These are phyloP conservation scores for Neospermospora avenae DNA, from an alignment of 2,329 filamentous ascomycete species.

Conservation along the genomic window DNA sequence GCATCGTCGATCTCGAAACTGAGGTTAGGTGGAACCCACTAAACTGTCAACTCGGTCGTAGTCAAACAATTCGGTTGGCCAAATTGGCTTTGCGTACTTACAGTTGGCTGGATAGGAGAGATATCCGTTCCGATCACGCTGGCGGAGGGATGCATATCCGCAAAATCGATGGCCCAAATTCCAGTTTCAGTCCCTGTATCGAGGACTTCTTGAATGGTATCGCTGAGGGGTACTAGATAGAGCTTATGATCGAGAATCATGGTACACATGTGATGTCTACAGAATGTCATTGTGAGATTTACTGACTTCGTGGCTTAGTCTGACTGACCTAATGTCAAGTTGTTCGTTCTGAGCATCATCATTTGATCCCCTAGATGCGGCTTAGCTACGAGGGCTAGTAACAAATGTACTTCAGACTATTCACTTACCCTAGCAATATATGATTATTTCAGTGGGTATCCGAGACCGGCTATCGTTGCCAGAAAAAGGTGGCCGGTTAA, in stretches of 20 bases:
- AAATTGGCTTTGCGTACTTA: not conserved
- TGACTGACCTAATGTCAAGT: conserved; percentile 12
- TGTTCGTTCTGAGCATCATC: conserved; percentile 17
- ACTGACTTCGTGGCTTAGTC: not conserved
- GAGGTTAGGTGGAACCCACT: conserved; percentile 29
- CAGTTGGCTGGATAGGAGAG: conserved; percentile 24
- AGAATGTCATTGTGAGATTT: not conserved
- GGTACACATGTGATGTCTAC: conserved; percentile 37
- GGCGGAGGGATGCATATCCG: conserved; percentile 23
- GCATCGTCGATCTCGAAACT: conserved; percentile 36
- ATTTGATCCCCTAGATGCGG: conserved; percentile 10
- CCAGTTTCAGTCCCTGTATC: conserved; percentile 43
- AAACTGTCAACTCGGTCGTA: not conserved
- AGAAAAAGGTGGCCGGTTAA: no score
- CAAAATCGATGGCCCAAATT: conserved; percentile 39
- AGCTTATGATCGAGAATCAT: conserved; percentile 15
- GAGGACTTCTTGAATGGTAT: conserved; percentile 31
- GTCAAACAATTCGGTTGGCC: not conserved
- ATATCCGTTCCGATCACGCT: conserved; percentile 27
- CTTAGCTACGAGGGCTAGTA: not conserved
- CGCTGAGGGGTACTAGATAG: conserved; percentile 16
- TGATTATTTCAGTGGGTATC: conserved; percentile 34
- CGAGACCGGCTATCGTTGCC: no score
- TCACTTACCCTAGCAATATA: not conserved
- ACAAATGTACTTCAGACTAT: no score